Evolutionary conservation across 768 basidiomycete species (phyloP).

Genomic region (Boletus sensibilis): DNA sequence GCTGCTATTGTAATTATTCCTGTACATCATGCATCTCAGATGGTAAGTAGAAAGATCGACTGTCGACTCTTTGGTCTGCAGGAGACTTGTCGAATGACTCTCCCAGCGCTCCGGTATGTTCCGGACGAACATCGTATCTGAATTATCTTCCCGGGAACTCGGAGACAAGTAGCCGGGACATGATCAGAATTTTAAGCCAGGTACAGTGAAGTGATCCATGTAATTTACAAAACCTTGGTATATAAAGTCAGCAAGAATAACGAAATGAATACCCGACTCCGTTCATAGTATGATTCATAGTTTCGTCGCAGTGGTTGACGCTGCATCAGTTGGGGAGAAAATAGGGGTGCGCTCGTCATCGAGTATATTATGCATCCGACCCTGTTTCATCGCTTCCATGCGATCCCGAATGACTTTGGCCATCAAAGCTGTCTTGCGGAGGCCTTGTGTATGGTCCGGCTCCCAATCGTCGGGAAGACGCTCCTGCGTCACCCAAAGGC

Average conservation of each 20-base stretch:
- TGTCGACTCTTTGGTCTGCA: background rate
- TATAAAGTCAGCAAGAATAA: background rate
- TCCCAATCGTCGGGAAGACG: slow-evolving; percentile 45
- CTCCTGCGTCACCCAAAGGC: slow-evolving; percentile 53
- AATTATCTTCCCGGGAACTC: background rate
- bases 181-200: background rate
- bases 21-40: background rate
- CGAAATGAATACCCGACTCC: background rate
- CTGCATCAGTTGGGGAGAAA: background rate
- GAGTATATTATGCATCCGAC: slow-evolving; percentile 18
- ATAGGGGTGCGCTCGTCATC: slow-evolving; percentile 11
- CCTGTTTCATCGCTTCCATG: slow-evolving; percentile 22
- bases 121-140: background rate
- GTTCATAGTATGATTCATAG: slow-evolving; percentile 1
- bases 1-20: background rate
- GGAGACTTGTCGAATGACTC: background rate
- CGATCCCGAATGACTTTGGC: slow-evolving; percentile 27
- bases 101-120: background rate
- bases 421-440: slow-evolving; percentile 28
- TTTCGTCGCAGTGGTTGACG: background rate
- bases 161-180: background rate
- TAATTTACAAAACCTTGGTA: background rate
- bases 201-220: too few species aligned
- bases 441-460: slow-evolving; percentile 33
- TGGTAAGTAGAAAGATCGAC: background rate